A percentile compares a stretch with the other conserved stretches of the same genome.
Evolutionary conservation across 768 basidiomycete genomes (phyloP).

Genomic region (Psilocybe cubensis): DNA sequence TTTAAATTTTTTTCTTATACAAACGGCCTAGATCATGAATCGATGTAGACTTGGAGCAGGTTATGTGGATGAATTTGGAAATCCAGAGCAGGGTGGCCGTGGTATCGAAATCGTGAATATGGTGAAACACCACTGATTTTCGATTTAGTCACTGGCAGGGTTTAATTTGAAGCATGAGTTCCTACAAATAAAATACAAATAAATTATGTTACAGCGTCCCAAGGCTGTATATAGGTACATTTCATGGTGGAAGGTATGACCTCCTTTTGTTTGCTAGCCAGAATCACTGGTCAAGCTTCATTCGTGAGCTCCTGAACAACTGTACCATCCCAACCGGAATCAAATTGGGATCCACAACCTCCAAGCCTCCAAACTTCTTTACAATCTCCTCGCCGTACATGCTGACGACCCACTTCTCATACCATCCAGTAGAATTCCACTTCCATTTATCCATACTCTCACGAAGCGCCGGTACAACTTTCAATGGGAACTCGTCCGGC

Average conservation of each 20-base stretch:
- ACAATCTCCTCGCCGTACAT: slow-evolving; percentile 42
- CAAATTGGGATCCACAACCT: slow-evolving; percentile 40
- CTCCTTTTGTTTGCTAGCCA: background rate
- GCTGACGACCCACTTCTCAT: slow-evolving; percentile 37
- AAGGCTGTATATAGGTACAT: no score
- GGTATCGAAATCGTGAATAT: slow-evolving; percentile 17
- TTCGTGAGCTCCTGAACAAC: slow-evolving; percentile 30
- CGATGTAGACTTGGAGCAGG: slow-evolving; percentile 7
- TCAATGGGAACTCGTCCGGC: background rate
- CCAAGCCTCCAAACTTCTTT: slow-evolving; percentile 40
- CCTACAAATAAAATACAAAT: no score
- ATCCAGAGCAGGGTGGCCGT: background rate
- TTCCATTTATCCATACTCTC: slow-evolving; percentile 11
- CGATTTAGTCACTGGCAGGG: background rate
- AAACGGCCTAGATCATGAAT: slow-evolving; percentile 11
- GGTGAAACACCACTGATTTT: slow-evolving; percentile 5
- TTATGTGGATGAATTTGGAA: slow-evolving; percentile 1
- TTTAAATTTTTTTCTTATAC: background rate
- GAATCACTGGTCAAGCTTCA: slow-evolving; percentile 6
- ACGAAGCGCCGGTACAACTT: slow-evolving; percentile 11
- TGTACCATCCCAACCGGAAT: slow-evolving; percentile 47
- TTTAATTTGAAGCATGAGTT: no score
- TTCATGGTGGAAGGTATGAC: no score
- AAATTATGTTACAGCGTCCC: background rate
- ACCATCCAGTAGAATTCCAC: slow-evolving; percentile 24